Percentiles rank a stretch among this genome's conserved stretches.
Conservation (phyloP, 805 yeast species). For the Saccharomycopsis sp. region DNA sequence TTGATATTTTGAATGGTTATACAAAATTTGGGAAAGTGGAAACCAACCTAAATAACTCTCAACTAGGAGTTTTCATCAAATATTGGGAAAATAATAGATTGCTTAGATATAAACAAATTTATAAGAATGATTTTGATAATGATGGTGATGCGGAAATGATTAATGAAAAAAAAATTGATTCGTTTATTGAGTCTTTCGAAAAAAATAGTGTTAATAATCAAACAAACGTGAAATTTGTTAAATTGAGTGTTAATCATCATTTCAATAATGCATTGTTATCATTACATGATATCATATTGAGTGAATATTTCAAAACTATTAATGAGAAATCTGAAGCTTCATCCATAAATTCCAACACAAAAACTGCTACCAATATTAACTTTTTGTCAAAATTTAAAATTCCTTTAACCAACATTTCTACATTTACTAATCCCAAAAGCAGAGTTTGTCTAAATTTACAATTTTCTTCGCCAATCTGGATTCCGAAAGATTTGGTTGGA, state of each 20-base stretch:
- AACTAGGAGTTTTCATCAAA: slow-evolving; percentile 15
- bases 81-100: slow-evolving; percentile 16
- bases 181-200: slow-evolving; percentile 2
- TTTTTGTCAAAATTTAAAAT: slow-evolving; percentile 3
- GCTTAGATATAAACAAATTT: slow-evolving; percentile 2
- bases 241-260: slow-evolving; percentile 3
- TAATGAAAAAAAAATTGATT: not conserved
- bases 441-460: slow-evolving; percentile 5
- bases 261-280: slow-evolving; percentile 3
- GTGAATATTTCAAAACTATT: not conserved
- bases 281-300: not conserved
- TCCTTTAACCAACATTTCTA: not conserved
- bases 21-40: slow-evolving; percentile 7
- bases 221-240: slow-evolving; percentile 1
- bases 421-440: slow-evolving; percentile 1
- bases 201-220: not conserved
- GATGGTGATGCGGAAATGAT: slow-evolving; percentile 5
- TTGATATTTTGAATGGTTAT: slow-evolving; percentile 16
- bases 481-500: slow-evolving; percentile 9
- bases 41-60: slow-evolving; percentile 2
- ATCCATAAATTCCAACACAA: not conserved
- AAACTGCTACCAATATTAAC: slow-evolving; percentile 1
- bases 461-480: slow-evolving; percentile 6
- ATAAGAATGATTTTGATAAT: slow-evolving; percentile 1
- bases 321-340: not conserved